phyloP scores from a whole-genome alignment of 345 rosid species.

The Syzygium aqueum region DNA sequence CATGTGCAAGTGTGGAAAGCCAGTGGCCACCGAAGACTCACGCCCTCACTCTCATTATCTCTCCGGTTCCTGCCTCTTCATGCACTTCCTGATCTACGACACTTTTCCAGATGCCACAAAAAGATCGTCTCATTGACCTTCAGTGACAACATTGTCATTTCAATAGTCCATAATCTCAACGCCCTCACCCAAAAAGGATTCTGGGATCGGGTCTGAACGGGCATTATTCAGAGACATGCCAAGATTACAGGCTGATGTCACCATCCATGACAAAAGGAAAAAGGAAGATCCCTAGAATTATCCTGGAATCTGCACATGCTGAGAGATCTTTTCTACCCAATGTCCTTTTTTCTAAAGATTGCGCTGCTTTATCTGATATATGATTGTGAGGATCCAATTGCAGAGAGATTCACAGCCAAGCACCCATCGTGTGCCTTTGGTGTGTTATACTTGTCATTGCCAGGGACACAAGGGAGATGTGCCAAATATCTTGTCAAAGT shows the following conservation, averaged over 20 bases:
- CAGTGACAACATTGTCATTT: background rate
- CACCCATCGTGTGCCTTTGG: background rate
- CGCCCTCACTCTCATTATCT: background rate
- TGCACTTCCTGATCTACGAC: background rate
- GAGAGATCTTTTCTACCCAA: background rate
- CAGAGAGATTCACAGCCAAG: slow-evolving; percentile 1
- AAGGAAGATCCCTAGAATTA: background rate
- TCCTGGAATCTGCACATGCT: background rate
- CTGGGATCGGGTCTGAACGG: background rate
- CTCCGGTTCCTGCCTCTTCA: background rate
- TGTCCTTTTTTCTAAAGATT: background rate
- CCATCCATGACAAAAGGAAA: background rate
- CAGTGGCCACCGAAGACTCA: background rate
- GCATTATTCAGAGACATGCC: background rate
- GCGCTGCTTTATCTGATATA: background rate
- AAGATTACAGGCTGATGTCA: background rate
- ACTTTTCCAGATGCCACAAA: background rate
- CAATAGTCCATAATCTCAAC: background rate
- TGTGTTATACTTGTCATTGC: background rate
- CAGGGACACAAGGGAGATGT: background rate
- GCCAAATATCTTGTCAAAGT: background rate
- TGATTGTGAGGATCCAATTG: background rate
- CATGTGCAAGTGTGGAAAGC: background rate
- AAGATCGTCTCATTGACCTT: background rate
- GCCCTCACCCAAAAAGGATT: background rate